Conservation (phyloP, 179 eudicot genomes). For the Silene vulgaris region DNA sequence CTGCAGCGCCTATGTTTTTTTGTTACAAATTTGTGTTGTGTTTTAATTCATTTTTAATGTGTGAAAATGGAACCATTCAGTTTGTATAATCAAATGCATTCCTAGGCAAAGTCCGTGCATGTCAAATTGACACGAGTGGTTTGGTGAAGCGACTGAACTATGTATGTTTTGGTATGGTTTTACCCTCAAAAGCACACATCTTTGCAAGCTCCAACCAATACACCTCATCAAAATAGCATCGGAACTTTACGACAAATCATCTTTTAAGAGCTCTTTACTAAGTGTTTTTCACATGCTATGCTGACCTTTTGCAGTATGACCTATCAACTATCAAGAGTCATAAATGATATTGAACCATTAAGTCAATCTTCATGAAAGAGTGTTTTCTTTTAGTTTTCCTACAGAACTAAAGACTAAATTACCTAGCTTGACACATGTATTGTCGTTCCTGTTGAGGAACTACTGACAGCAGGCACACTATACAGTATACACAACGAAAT, state of each 20-base stretch:
- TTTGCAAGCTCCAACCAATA: neutral
- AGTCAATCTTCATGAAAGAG: too few species aligned
- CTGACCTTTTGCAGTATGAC: conserved; percentile 2
- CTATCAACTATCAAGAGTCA: neutral
- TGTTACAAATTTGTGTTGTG: neutral
- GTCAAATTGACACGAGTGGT: neutral
- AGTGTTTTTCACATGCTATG: neutral
- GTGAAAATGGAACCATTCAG: neutral
- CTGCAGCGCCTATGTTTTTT: neutral
- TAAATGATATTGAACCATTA: neutral
- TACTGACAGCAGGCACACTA: neutral
- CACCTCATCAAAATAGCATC: conserved; percentile 1
- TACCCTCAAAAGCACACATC: neutral
- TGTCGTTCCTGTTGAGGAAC: neutral
- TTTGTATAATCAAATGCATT: neutral
- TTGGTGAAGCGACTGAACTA: neutral
- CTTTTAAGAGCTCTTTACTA: neutral
- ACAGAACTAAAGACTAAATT: too few species aligned
- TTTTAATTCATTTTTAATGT: neutral
- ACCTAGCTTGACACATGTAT: neutral
- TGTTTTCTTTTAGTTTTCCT: too few species aligned
- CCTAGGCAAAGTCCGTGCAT: conserved; percentile 7
- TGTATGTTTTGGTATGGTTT: neutral
- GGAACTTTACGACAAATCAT: neutral
- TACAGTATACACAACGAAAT: neutral